Conservation (phyloP, 2,329 filamentous ascomycete species). For the Kalaharituber pfeilii region DNA sequence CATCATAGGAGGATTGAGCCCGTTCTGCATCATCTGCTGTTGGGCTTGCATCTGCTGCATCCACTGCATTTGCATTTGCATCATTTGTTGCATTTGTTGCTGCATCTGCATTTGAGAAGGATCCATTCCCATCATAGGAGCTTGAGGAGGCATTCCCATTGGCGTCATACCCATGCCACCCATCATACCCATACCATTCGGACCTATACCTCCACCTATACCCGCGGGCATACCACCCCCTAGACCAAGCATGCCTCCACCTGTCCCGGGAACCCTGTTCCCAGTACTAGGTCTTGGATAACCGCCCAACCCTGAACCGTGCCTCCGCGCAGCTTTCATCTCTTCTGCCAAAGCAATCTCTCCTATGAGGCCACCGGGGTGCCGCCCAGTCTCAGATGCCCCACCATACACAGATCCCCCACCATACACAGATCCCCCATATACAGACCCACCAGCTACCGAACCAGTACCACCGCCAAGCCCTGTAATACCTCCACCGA, state of each 20-base stretch:
- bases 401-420: slow-evolving; percentile 2
- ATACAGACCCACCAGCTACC: slow-evolving; percentile 19
- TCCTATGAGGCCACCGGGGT: slow-evolving; percentile 65
- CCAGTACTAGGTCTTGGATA: neutral
- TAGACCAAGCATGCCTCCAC: slow-evolving; percentile 16
- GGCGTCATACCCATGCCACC: slow-evolving; percentile 20
- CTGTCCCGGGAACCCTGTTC: slow-evolving; percentile 14
- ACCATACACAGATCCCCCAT: slow-evolving; percentile 8
- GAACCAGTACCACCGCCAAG: slow-evolving; percentile 27
- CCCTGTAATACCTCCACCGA: slow-evolving; percentile 31
- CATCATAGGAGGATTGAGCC: slow-evolving; percentile 24
- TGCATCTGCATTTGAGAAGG: slow-evolving; percentile 50
- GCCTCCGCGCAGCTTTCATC: slow-evolving; percentile 16
- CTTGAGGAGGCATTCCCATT: neutral
- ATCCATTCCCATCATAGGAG: slow-evolving; percentile 33
- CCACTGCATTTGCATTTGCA: slow-evolving; percentile 90
- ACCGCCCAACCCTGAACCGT: neutral
- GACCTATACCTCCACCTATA: neutral
- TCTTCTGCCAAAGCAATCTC: slow-evolving; percentile 48
- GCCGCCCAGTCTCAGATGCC: slow-evolving; percentile 27
- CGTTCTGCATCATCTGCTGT: slow-evolving; percentile 18
- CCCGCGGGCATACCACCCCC: slow-evolving; percentile 10
- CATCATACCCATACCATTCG: slow-evolving; percentile 9
- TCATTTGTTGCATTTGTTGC: slow-evolving; percentile 70
- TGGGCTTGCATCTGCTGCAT: slow-evolving; percentile 42